Percentiles rank a stretch among this genome's conserved stretches.
phyloP scores from a whole-genome alignment of 75 land plant species.

The Sequoia sempervirens region DNA sequence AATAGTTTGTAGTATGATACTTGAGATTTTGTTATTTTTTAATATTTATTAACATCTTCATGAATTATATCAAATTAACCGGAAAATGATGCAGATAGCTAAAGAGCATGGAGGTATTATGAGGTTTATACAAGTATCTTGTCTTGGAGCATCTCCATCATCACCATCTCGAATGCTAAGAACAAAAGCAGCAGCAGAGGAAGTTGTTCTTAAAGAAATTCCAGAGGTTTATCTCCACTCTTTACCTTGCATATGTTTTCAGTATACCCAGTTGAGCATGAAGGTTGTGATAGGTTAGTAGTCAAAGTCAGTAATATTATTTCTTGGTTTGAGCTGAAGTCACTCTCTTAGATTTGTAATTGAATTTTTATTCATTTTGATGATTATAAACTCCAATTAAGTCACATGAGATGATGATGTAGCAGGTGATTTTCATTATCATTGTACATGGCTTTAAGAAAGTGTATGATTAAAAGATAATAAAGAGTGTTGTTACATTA shows the following conservation, averaged over 20 bases:
- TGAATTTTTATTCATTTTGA: neutral
- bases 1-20: neutral
- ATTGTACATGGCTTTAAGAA: neutral
- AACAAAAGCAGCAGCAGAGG: constrained; percentile 85
- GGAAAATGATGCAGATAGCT: constrained; percentile 57
- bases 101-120: constrained; percentile 95
- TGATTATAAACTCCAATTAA: neutral
- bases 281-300: neutral
- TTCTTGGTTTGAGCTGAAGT: neutral
- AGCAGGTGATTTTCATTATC: neutral
- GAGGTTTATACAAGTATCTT: constrained; percentile 88
- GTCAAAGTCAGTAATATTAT: neutral
- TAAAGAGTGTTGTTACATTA: neutral
- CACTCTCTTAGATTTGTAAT: neutral
- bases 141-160: constrained; percentile 73
- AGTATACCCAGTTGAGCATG: neutral
- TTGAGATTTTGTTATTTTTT: neutral
- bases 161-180: constrained; percentile 72
- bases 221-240: constrained; percentile 61
- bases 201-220: constrained; percentile 53
- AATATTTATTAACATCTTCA: neutral
- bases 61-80: neutral
- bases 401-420: neutral
- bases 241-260: neutral
- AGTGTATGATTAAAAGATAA: neutral